Conservation (phyloP, 225 moss, liverwort and hornwort species). For the Antitrichia curtipendula region DNA sequence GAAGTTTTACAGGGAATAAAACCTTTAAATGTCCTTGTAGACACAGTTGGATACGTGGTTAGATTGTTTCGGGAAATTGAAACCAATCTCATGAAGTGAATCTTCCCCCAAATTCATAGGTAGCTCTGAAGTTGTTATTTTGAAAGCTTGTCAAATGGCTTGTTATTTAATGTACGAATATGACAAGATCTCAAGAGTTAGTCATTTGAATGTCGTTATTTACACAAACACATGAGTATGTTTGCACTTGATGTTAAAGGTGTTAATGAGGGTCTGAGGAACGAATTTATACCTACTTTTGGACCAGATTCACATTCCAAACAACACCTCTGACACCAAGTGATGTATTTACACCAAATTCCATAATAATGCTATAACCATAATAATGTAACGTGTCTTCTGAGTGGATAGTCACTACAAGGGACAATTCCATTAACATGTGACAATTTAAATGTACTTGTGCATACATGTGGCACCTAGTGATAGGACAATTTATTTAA, state of each 20-base stretch:
- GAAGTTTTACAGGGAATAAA: background rate
- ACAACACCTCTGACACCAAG: no score
- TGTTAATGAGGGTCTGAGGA: no score
- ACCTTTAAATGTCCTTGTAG: background rate
- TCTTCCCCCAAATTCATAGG: background rate
- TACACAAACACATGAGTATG: no score
- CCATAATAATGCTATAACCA: background rate
- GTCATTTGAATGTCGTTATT: background rate
- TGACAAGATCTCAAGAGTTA: background rate
- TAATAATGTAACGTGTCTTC: no score
- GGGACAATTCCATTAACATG: no score
- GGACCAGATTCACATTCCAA: no score
- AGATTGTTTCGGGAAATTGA: background rate
- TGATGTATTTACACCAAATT: background rate
- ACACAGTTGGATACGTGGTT: background rate
- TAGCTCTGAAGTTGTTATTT: background rate
- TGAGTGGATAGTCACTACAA: no score
- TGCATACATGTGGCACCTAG: no score
- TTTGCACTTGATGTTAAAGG: no score
- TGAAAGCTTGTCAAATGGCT: background rate
- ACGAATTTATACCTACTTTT: no score
- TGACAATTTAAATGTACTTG: no score
- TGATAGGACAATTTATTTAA: no score
- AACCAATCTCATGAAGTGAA: background rate
- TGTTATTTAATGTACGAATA: background rate